Percentiles rank a stretch among this genome's conserved stretches.
Conservation (phyloP, 176 grass and related monocot species). For the Juncus inflexus region DNA sequence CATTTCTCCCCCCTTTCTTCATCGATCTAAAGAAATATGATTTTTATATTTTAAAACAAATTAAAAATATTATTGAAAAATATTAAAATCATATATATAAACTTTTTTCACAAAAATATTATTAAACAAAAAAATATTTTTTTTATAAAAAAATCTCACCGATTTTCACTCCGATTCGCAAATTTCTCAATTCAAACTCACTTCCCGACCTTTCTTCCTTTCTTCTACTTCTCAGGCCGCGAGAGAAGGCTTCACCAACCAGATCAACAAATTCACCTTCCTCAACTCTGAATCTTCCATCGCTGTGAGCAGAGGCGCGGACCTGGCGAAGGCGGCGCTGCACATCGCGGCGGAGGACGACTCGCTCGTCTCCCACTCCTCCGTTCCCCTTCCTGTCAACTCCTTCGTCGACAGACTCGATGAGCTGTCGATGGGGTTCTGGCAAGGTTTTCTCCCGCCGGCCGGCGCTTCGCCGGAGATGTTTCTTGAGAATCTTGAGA, state of each 20-base stretch:
- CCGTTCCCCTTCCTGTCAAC: constrained; percentile 69
- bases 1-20: no score
- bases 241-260: constrained; percentile 54
- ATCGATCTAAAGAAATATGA: no score
- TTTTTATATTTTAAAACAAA: no score
- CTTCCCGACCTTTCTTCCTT: not conserved
- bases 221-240: constrained; percentile 28
- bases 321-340: constrained; percentile 68
- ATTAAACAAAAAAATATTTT: no score
- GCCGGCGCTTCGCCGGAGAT: constrained; percentile 39
- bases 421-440: constrained; percentile 60
- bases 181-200: not conserved
- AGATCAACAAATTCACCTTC: constrained; percentile 45
- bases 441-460: constrained; percentile 55
- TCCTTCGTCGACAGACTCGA: constrained; percentile 69
- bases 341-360: constrained; percentile 74
- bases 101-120: no score
- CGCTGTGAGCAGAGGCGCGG: constrained; percentile 47
- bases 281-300: constrained; percentile 57
- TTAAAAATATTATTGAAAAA: no score
- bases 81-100: no score
- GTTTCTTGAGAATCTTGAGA: constrained; percentile 66
- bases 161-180: not conserved
- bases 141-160: no score
- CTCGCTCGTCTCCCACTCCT: constrained; percentile 82